Base-by-base conservation (phyloP, 2,329 filamentous ascomycete genomes). In the Aspergillus proliferans region DNA sequence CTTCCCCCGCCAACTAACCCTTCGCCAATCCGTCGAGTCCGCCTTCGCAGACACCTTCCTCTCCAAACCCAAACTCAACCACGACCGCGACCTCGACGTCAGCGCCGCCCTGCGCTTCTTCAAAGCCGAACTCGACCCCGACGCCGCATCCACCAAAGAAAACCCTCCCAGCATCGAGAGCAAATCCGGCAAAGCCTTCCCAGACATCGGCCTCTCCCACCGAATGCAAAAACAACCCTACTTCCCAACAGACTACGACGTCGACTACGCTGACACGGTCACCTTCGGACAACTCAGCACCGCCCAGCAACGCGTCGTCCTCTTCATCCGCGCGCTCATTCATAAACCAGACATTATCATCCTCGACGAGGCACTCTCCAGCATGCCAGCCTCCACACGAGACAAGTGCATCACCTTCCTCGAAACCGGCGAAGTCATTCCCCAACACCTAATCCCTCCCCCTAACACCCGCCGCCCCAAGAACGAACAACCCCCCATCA, bases 11-110 rank as follows among this genome's bases (percentile, higher is more conserved):
- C 76, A 80, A 33, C 74, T 95, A 43, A 85, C 84, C 0, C 72
- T 95, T 8, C 81, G 88, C 2, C 78, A 85, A 45, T 80, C 88
- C 0, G 67, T 98, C 0, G 88, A 93, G 64, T 92, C 85, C 45
- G 90, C 92, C 0, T 97, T 89, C 85, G 86, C 90, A 1, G 88
- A 94, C 50, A 95, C 93, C 0, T 94, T 95, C 57, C 77, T 86
- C 14, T 78, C 83, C 1, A 82, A 78, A 52, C 85, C 93, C 0
- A 78, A 73, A 40, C 72, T 97, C 1, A 77, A 82, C 34, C 64
- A 72, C 0, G 70, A 78, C 8, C 80, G 82, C 0, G 74, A 73
- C 22, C 70, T 71, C 2, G 79, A 81, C 45, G 82, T 95, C 0
- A 82, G 88, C 43, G 81, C 84, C 0, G 81, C 81, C 18, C 76